phyloP scores from a whole-genome alignment of 176 grass and related monocot species.

The Bonia amplexicaulis region DNA sequence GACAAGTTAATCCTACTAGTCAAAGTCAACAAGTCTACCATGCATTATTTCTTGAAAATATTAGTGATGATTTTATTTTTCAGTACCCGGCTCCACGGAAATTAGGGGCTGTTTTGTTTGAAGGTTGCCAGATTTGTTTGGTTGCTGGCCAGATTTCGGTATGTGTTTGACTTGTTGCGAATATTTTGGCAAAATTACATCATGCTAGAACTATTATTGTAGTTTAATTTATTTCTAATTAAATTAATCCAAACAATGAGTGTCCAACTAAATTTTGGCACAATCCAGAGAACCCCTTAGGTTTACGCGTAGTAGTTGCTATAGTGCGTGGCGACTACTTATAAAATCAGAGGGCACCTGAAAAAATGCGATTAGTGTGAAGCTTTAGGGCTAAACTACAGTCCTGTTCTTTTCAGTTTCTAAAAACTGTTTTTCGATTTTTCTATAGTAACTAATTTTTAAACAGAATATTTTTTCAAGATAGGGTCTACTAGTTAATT shows the following conservation, averaged over 20 bases:
- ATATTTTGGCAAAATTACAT: not conserved
- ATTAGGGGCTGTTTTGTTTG: not conserved
- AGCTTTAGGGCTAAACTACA: not conserved
- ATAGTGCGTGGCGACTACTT: not conserved
- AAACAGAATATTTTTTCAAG: too few relatives aligned
- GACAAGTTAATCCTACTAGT: not conserved
- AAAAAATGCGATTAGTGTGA: not conserved
- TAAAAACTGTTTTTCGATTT: too few relatives aligned
- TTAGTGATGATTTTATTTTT: not conserved
- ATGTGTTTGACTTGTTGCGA: not conserved
- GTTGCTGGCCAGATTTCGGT: not conserved
- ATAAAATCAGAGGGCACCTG: not conserved
- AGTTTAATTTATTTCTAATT: not conserved
- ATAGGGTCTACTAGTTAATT: too few relatives aligned
- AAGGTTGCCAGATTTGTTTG: not conserved
- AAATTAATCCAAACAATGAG: not conserved
- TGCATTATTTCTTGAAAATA: not conserved
- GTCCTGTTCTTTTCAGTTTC: too few relatives aligned
- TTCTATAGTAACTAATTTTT: too few relatives aligned
- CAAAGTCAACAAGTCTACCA: constrained; percentile 14
- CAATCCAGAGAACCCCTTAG: not conserved
- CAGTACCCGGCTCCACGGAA: not conserved
- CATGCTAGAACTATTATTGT: not conserved
- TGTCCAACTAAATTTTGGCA: not conserved
- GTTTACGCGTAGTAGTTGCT: not conserved